Evolutionary conservation across 2,329 filamentous ascomycete genomes (phyloP).

Genomic region (Dactylellina drechsleri): DNA sequence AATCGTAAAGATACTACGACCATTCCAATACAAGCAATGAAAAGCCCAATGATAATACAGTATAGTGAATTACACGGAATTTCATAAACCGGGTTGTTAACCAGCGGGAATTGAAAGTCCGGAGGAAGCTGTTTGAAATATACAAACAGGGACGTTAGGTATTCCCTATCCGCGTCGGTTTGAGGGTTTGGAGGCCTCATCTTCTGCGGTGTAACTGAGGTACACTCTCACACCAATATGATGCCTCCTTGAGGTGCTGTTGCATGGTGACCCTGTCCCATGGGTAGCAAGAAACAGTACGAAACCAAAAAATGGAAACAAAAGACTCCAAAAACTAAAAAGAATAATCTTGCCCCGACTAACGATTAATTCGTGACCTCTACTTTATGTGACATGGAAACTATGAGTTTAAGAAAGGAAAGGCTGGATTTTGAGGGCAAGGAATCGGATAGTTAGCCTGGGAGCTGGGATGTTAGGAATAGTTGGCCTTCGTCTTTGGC

Average conservation of each 20-base stretch:
- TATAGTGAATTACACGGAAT: conserved; percentile 34
- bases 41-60: conserved; percentile 6
- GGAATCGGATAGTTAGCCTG: too few species aligned
- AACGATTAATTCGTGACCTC: too few species aligned
- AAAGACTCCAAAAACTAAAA: too few species aligned
- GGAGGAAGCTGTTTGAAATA: conserved; percentile 33
- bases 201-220: not conserved
- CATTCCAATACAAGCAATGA: not conserved
- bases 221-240: too few species aligned
- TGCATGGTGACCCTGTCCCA: conserved; percentile 1
- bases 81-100: conserved; percentile 12
- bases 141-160: conserved; percentile 22
- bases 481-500: too few species aligned
- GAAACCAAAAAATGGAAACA: too few species aligned
- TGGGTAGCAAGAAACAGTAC: not conserved
- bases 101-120: conserved; percentile 41
- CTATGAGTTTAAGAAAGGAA: too few species aligned
- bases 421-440: too few species aligned
- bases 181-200: conserved; percentile 37
- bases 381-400: too few species aligned
- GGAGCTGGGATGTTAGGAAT: too few species aligned
- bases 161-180: conserved; percentile 36
- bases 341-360: too few species aligned
- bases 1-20: conserved; percentile 18
- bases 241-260: not conserved